Percentiles rank a stretch among this genome's conserved stretches.
Evolutionary conservation across 768 basidiomycete genomes (phyloP).

Genomic region (Collybia nuda): DNA sequence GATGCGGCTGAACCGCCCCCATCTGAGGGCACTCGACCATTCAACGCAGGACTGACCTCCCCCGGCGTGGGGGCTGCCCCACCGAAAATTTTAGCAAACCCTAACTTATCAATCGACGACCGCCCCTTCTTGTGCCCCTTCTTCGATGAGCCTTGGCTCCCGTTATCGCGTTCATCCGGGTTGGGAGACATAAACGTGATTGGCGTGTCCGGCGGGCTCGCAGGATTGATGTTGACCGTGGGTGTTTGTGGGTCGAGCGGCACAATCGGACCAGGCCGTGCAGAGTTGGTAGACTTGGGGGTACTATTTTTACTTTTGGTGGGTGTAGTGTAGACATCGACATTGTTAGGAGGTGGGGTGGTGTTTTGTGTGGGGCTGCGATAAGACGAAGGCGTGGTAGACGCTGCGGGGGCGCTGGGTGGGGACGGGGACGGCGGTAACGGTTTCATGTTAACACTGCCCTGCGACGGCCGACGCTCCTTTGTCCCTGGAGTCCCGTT

Average conservation of each 20-base stretch:
- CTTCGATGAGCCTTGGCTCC: constrained; percentile 30
- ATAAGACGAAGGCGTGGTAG: background rate
- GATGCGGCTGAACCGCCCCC: constrained; percentile 18
- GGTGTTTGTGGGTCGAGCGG: constrained; percentile 14
- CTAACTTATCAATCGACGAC: constrained; percentile 75
- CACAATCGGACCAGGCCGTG: background rate
- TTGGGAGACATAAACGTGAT: constrained; percentile 13
- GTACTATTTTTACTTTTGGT: background rate
- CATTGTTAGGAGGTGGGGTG: background rate
- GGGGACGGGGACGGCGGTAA: constrained; percentile 26
- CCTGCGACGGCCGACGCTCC: constrained; percentile 29
- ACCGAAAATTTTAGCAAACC: constrained; percentile 74
- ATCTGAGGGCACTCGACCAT: constrained; percentile 43
- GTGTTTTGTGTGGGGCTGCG: background rate
- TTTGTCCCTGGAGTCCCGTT: constrained; percentile 18
- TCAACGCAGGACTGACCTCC: constrained; percentile 25
- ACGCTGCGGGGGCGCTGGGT: background rate
- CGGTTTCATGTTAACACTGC: constrained; percentile 23
- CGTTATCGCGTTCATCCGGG: constrained; percentile 21
- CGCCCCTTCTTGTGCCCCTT: constrained; percentile 66
- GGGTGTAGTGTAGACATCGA: background rate
- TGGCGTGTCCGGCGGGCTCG: constrained; percentile 38
- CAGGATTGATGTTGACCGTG: constrained; percentile 33
- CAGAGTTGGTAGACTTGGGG: constrained; percentile 9
- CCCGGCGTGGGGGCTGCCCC: constrained; percentile 30